A percentile compares a stretch with the other conserved stretches of the same genome.
phyloP scores from a whole-genome alignment of 495 filamentous ascomycete genomes.

The Daldinia concentrica region DNA sequence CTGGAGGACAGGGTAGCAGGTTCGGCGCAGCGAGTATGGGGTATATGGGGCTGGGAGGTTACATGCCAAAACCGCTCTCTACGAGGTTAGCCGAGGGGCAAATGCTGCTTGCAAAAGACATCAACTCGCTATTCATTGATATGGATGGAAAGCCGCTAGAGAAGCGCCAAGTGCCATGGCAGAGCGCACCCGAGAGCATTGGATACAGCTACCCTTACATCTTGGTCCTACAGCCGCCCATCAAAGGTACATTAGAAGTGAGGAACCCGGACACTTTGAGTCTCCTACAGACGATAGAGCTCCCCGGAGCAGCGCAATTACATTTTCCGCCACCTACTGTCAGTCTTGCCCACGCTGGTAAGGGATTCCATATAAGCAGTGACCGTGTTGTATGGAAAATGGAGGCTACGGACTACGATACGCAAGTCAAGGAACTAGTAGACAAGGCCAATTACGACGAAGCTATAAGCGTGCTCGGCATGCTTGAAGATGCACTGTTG shows the following conservation, averaged over 20 bases:
- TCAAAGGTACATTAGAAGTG: conserved; percentile 88
- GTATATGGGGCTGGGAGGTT: conserved; percentile 92
- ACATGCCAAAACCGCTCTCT: conserved; percentile 87
- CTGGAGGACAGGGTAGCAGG: conserved; percentile 71
- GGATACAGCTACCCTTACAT: conserved; percentile 98
- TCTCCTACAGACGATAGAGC: conserved; percentile 81
- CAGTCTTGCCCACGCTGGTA: conserved; percentile 91
- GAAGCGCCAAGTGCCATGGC: conserved; percentile 90
- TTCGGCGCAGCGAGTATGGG: conserved; percentile 76
- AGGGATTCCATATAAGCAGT: conserved; percentile 90
- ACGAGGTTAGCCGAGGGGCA: conserved; percentile 83
- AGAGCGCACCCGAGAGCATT: conserved; percentile 83
- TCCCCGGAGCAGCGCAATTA: conserved; percentile 81
- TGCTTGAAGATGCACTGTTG: conserved; percentile 92
- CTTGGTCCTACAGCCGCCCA: conserved; percentile 81
- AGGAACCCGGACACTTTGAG: conserved; percentile 91
- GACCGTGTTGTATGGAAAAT: conserved; percentile 94
- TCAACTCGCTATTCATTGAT: conserved; percentile 93
- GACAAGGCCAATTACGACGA: conserved; percentile 83
- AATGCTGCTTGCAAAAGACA: conserved; percentile 90
- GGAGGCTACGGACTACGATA: conserved; percentile 91
- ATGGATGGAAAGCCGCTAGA: conserved; percentile 81
- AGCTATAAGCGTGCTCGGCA: conserved; percentile 84
- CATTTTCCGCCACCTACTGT: conserved; percentile 95
- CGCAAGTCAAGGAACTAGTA: conserved; percentile 86